Conservation (phyloP, 2,329 filamentous ascomycete genomes). For the Fusarium albosuccineum region DNA sequence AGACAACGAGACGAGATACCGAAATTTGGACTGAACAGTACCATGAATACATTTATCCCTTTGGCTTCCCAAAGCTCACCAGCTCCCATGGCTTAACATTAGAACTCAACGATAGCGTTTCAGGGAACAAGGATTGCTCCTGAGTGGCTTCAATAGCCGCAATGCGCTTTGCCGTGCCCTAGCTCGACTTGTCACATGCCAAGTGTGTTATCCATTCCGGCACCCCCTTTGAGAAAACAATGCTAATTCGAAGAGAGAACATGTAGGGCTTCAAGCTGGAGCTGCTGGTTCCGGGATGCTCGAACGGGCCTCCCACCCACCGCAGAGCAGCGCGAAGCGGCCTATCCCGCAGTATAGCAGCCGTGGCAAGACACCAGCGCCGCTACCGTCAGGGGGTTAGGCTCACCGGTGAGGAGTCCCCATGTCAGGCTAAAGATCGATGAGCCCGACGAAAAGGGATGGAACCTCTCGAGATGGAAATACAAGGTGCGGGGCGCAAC, state of each 20-base stretch:
- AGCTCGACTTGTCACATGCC: constrained; percentile 11
- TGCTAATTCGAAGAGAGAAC: neutral
- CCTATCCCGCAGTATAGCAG: neutral
- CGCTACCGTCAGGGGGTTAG: constrained; percentile 9
- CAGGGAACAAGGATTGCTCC: neutral
- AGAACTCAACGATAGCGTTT: neutral
- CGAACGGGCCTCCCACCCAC: neutral
- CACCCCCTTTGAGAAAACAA: neutral
- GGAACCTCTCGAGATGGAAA: neutral
- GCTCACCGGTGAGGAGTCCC: constrained; percentile 15
- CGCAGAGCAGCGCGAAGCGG: neutral
- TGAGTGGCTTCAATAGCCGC: constrained; percentile 3
- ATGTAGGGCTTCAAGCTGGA: neutral
- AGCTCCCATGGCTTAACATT: neutral
- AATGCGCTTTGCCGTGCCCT: neutral
- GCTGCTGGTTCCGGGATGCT: neutral
- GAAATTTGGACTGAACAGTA: neutral
- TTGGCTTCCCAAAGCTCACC: too few species aligned
- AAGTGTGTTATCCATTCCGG: constrained; percentile 7
- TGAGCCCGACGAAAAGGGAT: constrained; percentile 1
- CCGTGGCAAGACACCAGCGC: neutral
- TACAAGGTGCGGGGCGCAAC: neutral
- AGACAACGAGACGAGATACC: neutral
- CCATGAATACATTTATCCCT: neutral
- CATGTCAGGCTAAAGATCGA: constrained; percentile 9